These are phyloP conservation scores for Dryas octopetala DNA, from an alignment of 306 rosid genomes.

Conservation along the genomic window DNA sequence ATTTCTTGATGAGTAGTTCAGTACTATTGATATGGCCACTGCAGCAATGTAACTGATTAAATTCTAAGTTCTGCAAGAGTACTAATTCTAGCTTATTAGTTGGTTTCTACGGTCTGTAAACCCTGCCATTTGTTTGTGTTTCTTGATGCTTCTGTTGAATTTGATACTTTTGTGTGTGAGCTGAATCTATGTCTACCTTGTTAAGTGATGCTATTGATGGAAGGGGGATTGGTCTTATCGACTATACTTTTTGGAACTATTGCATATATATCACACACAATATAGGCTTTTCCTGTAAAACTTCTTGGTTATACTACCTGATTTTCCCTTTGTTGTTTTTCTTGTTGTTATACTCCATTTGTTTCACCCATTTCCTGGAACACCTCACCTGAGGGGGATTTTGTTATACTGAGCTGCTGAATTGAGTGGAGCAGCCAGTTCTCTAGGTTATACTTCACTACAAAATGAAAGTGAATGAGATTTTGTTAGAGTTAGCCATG, in stretches of 20 bases:
- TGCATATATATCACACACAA: not conserved
- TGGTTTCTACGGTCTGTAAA: conserved; percentile 3
- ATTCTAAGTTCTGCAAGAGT: not conserved
- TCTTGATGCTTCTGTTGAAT: conserved; percentile 1
- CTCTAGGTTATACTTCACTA: not conserved
- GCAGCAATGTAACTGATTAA: not conserved
- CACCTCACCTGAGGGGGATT: not conserved
- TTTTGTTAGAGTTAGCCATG: not conserved
- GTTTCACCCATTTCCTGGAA: not conserved
- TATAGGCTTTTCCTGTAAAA: not conserved
- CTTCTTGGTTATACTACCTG: not conserved
- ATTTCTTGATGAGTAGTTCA: not conserved
- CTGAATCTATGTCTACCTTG: not conserved
- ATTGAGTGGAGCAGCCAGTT: not conserved
- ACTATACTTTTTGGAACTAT: not conserved
- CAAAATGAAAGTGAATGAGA: not conserved
- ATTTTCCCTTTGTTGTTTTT: not conserved
- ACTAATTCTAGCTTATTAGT: not conserved
- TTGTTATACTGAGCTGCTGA: not conserved
- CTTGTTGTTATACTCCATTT: not conserved
- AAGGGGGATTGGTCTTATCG: not conserved
- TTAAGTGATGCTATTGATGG: not conserved
- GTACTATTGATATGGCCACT: not conserved
- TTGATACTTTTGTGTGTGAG: not conserved
- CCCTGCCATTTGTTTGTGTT: not conserved